phyloP scores from a whole-genome alignment of 2,329 filamentous ascomycete genomes.

The Aspergillus japonicus region DNA sequence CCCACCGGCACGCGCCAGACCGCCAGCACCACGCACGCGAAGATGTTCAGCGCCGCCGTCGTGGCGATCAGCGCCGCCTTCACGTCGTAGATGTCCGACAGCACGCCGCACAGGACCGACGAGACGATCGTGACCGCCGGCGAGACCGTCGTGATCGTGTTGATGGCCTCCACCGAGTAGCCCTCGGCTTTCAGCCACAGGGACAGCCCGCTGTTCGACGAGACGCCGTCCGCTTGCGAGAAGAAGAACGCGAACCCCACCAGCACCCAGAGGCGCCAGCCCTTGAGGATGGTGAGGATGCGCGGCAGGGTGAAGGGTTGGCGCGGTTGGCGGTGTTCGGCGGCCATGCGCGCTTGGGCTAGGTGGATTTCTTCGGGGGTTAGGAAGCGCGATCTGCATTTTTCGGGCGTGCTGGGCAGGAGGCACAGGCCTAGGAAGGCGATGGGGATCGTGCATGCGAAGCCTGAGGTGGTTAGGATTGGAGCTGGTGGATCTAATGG shows the following conservation, averaged over 20 bases:
- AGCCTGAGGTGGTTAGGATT: constrained; percentile 9
- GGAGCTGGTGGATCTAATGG: fast-evolving
- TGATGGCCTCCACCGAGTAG: constrained; percentile 14
- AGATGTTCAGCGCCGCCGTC: too few species aligned
- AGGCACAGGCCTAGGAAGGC: constrained; percentile 22
- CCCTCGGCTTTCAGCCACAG: constrained; percentile 22
- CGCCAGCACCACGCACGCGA: too few species aligned
- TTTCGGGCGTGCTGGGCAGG: constrained; percentile 23
- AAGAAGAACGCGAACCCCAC: constrained; percentile 19
- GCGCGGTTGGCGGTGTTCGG: constrained; percentile 20
- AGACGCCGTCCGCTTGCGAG: constrained; percentile 24
- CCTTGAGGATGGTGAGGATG: constrained; percentile 16
- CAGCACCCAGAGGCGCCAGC: too few species aligned
- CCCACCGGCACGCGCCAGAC: too few species aligned
- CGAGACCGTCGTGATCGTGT: too few species aligned
- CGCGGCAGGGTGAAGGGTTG: constrained; percentile 19
- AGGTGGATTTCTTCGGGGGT: constrained; percentile 19
- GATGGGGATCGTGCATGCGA: constrained; percentile 24
- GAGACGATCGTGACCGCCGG: too few species aligned
- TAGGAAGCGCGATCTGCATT: constrained; percentile 6
- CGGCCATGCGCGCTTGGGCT: constrained; percentile 22
- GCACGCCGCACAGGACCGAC: too few species aligned
- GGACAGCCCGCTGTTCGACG: constrained; percentile 21
- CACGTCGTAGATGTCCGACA: too few species aligned
- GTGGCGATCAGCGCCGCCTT: too few species aligned